phyloP scores from a whole-genome alignment of 345 rosid species.

The Eucalyptus curtisii region DNA sequence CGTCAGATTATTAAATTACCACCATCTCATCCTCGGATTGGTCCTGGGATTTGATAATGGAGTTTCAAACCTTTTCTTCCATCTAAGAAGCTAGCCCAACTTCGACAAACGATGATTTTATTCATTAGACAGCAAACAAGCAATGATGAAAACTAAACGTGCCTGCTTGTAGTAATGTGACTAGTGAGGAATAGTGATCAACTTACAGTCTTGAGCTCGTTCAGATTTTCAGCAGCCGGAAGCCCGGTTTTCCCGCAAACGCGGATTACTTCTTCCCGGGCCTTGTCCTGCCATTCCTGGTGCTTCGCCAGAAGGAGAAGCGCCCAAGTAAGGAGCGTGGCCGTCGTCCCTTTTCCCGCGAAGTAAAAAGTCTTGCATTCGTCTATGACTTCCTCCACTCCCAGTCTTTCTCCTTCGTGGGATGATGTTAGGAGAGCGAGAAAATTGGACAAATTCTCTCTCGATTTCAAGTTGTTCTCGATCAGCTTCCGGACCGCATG shows the following conservation, averaged over 20 bases:
- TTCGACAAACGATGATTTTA: not conserved
- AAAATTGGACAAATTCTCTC: slow-evolving; percentile 30
- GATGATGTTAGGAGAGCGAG: slow-evolving; percentile 46
- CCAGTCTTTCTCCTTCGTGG: slow-evolving; percentile 39
- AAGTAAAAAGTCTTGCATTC: slow-evolving; percentile 87
- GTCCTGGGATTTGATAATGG: not conserved
- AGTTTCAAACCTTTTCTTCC: not conserved
- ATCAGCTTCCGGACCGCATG: slow-evolving; percentile 38
- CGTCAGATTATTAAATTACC: not conserved
- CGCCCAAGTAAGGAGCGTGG: slow-evolving; percentile 52
- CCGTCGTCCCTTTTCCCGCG: slow-evolving; percentile 85
- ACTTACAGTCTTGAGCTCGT: slow-evolving; percentile 60
- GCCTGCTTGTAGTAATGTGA: not conserved
- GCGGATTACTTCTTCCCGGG: slow-evolving; percentile 54
- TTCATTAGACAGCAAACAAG: not conserved
- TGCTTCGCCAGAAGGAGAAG: slow-evolving; percentile 53
- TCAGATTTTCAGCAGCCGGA: slow-evolving; percentile 27
- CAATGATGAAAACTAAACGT: not conserved
- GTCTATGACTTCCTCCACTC: slow-evolving; percentile 58
- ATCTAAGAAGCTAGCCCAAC: not conserved
- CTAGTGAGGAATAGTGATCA: not conserved
- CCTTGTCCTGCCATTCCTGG: slow-evolving; percentile 73
- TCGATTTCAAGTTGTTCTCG: slow-evolving; percentile 8
- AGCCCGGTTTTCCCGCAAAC: slow-evolving; percentile 17
- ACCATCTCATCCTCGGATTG: not conserved